Conservation (phyloP, 78 protist genomes). For the Dictyostelium intermedium region DNA sequence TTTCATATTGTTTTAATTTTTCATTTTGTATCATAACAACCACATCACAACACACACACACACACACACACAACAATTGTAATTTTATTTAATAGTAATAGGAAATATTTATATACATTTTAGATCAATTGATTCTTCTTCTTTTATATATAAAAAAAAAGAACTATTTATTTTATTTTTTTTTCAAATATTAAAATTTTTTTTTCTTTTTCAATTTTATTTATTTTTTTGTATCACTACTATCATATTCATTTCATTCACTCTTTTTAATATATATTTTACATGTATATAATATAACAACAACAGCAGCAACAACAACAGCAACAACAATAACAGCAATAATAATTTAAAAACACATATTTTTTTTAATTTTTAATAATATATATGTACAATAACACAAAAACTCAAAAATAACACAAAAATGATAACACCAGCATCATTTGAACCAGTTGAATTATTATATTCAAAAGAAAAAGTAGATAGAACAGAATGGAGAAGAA, state of each 20-base stretch:
- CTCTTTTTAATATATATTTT: not conserved
- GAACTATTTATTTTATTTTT: not conserved
- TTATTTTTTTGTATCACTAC: not conserved
- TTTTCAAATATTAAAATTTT: not conserved
- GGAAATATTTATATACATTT: not conserved
- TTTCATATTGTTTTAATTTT: not conserved
- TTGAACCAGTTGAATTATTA: conserved; percentile 17
- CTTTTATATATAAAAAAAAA: not conserved
- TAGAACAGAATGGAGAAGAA: conserved; percentile 72
- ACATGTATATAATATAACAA: not conserved
- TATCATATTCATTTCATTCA: not conserved
- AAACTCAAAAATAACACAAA: not conserved
- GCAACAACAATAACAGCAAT: not conserved
- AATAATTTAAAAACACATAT: not conserved
- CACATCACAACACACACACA: not conserved
- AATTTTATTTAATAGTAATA: not conserved
- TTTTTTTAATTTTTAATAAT: not conserved
- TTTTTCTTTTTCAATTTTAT: not conserved
- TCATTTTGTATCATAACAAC: conserved; percentile 10
- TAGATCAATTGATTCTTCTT: not conserved
- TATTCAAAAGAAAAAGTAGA: conserved; percentile 59
- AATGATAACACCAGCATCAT: conserved; percentile 3
- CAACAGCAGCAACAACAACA: not conserved
- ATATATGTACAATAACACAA: not conserved
- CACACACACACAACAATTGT: not conserved